Evolutionary conservation across 495 filamentous ascomycete genomes (phyloP).

Genomic region (Astrothelium macrocarpum): DNA sequence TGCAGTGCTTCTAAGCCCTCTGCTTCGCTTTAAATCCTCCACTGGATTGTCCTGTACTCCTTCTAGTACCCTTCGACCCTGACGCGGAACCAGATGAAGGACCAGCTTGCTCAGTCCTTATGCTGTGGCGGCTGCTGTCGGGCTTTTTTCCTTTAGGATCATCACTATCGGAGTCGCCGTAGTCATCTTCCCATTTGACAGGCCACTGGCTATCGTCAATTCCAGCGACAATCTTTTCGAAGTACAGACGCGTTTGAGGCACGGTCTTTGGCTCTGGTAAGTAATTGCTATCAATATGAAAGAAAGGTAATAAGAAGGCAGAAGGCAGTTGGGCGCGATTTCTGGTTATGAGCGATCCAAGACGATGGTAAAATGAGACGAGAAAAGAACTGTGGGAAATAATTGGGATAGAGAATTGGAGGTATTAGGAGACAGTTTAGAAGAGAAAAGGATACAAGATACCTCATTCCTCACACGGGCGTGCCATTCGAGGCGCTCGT

Average conservation of each 20-base stretch:
- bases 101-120: background rate
- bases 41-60: background rate
- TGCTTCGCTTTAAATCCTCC: background rate
- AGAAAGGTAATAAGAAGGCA: background rate
- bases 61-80: background rate
- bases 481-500: background rate
- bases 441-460: background rate
- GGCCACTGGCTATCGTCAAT: slow-evolving; percentile 5
- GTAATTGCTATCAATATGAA: background rate
- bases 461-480: background rate
- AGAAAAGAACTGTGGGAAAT: too few relatives aligned
- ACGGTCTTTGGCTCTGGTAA: slow-evolving; percentile 22
- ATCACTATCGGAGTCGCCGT: slow-evolving; percentile 12
- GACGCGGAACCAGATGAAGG: background rate
- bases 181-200: slow-evolving; percentile 6
- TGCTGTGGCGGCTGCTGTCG: slow-evolving; percentile 13
- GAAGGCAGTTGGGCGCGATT: too few relatives aligned
- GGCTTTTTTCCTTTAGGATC: slow-evolving; percentile 9
- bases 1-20: background rate
- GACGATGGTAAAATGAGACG: too few relatives aligned
- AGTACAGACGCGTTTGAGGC: slow-evolving; percentile 30
- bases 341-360: too few relatives aligned
- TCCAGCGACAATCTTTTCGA: slow-evolving; percentile 25
- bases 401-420: too few relatives aligned
- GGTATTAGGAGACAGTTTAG: background rate